A percentile compares a stretch with the other conserved stretches of the same genome.
Conservation (phyloP, 2,329 filamentous ascomycete genomes). For the Cytospora piceae region DNA sequence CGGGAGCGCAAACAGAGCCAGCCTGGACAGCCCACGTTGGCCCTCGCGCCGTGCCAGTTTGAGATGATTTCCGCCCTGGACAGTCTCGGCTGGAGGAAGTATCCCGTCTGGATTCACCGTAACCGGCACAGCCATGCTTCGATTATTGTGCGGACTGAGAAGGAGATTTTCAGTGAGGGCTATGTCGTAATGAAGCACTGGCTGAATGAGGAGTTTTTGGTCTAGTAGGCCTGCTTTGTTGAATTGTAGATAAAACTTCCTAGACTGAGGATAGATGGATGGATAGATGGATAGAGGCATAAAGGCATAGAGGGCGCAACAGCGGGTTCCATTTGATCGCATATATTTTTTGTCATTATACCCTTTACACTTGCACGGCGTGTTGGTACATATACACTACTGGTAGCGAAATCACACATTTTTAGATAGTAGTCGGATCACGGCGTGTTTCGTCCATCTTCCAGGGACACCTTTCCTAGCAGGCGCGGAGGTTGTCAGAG, state of each 20-base stretch:
- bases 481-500: not conserved
- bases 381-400: not conserved
- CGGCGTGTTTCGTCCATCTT: not conserved
- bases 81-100: conserved; percentile 65
- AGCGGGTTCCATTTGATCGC: not conserved
- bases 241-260: not conserved
- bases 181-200: conserved; percentile 79
- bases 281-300: not conserved
- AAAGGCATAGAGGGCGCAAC: not conserved
- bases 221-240: conserved; percentile 44
- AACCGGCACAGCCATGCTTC: conserved; percentile 84
- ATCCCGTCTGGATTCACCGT: conserved; percentile 75
- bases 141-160: conserved; percentile 78
- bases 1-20: conserved; percentile 45
- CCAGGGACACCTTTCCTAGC: not conserved
- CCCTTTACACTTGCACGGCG: not conserved
- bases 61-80: conserved; percentile 81
- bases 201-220: conserved; percentile 73
- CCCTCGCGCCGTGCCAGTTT: conserved; percentile 80
- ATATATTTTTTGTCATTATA: not conserved
- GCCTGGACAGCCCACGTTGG: conserved; percentile 68
- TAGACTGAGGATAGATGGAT: not conserved
- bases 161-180: conserved; percentile 73
- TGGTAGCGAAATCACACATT: not conserved
- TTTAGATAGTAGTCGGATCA: not conserved